These are phyloP conservation scores for Plasmodium gonderi DNA, from an alignment of 169 alveolate species.

Conservation along the genomic window DNA sequence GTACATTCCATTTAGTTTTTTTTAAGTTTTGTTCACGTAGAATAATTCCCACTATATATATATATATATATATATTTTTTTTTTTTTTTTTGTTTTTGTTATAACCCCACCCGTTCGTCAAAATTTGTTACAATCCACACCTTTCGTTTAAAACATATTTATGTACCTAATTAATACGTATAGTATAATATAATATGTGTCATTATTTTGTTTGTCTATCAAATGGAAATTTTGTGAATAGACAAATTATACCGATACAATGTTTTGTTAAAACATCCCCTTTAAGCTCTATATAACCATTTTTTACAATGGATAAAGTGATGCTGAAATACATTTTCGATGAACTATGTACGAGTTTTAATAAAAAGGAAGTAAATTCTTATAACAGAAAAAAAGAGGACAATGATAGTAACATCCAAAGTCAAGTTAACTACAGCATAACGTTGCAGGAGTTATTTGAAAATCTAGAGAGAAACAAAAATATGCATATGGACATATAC, in stretches of 20 bases:
- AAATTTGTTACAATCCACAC: background rate
- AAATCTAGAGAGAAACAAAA: constrained; percentile 42
- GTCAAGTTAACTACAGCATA: constrained; percentile 25
- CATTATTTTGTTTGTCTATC: background rate
- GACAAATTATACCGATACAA: background rate
- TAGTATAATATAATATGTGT: background rate
- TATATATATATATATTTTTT: no score
- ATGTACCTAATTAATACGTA: background rate
- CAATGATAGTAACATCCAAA: background rate
- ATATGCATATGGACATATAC: constrained; percentile 51
- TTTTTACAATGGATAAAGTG: constrained; percentile 26
- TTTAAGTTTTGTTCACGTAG: background rate
- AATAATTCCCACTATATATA: background rate
- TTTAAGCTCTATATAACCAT: background rate
- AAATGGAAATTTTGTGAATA: background rate
- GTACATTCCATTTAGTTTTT: background rate
- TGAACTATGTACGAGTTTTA: constrained; percentile 49
- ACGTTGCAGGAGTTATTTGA: constrained; percentile 60
- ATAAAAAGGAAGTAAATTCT: constrained; percentile 22
- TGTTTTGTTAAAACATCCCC: no score
- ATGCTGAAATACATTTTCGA: constrained; percentile 47
- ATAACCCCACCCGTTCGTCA: background rate
- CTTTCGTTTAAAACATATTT: background rate
- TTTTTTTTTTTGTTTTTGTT: background rate
- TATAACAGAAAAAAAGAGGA: constrained; percentile 3